Evolutionary conservation across 805 yeast species (phyloP).

Genomic region (Wickerhamomyces subpelliculosus): DNA sequence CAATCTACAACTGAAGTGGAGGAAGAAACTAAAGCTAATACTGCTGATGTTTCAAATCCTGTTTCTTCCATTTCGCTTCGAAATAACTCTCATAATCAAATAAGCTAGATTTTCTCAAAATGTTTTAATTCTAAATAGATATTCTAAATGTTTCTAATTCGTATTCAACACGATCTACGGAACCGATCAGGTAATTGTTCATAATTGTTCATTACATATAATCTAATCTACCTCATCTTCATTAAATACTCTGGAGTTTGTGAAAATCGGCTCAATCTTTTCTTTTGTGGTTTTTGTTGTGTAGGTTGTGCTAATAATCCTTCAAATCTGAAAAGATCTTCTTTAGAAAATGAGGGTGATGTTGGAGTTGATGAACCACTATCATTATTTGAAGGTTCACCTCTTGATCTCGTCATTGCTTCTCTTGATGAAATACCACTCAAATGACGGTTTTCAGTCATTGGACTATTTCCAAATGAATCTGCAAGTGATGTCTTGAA

Average conservation of each 20-base stretch:
- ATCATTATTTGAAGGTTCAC: constrained; percentile 2
- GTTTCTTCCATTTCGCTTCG: too few species aligned
- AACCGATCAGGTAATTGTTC: too few species aligned
- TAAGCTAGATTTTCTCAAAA: too few species aligned
- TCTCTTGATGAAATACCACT: constrained; percentile 17
- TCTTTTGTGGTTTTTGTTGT: constrained; percentile 10
- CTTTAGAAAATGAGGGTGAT: constrained; percentile 26
- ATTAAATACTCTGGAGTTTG: constrained; percentile 13
- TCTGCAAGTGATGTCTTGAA: constrained; percentile 74
- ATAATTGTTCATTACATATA: too few species aligned
- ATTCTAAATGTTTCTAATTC: too few species aligned
- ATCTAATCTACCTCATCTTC: constrained; percentile 1
- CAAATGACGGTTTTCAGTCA: constrained; percentile 16
- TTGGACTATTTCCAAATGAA: constrained; percentile 36
- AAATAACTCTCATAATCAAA: too few species aligned
- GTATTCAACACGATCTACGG: too few species aligned
- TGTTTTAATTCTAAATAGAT: too few species aligned
- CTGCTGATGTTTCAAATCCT: background rate
- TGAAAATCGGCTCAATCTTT: constrained; percentile 12
- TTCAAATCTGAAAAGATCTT: constrained; percentile 40
- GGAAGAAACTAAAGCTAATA: background rate
- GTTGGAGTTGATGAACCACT: constrained; percentile 10
- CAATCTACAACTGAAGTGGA: background rate
- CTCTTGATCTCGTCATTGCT: constrained; percentile 4
- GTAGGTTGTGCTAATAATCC: constrained; percentile 17